These are phyloP conservation scores for Diplocarpon mali DNA, from an alignment of 2,329 filamentous ascomycete genomes.

Conservation along the genomic window DNA sequence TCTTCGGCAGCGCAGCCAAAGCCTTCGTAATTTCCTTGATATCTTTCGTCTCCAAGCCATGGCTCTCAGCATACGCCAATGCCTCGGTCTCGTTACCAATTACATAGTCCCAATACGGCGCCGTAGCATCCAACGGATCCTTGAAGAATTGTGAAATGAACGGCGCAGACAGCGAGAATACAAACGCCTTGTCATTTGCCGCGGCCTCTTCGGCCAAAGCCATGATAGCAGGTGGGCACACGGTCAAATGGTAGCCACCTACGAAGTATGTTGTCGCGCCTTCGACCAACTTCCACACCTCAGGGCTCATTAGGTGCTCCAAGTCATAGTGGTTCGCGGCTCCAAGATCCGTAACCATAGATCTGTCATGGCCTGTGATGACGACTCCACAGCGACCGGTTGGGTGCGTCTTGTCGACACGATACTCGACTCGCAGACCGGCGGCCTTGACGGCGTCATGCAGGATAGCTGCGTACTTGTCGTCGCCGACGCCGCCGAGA, in stretches of 20 bases:
- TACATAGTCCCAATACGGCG: conserved; percentile 90
- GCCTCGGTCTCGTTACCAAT: conserved; percentile 97
- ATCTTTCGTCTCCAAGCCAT: conserved; percentile 63
- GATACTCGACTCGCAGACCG: conserved; percentile 90
- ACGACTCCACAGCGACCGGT: conserved; percentile 94
- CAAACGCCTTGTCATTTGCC: conserved; percentile 78
- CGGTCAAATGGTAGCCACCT: conserved; percentile 94
- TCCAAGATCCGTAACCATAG: conserved; percentile 87
- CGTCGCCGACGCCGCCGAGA: conserved; percentile 86
- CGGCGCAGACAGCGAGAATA: conserved; percentile 84
- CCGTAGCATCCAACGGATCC: conserved; percentile 74
- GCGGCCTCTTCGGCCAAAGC: conserved; percentile 87
- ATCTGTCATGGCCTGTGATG: conserved; percentile 93
- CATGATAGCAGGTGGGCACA: conserved; percentile 82
- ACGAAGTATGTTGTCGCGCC: conserved; percentile 84
- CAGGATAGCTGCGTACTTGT: conserved; percentile 89
- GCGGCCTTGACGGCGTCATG: conserved; percentile 76
- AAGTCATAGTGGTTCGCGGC: conserved; percentile 96
- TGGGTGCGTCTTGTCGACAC: conserved; percentile 69
- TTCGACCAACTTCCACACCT: conserved; percentile 88
- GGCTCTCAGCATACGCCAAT: conserved; percentile 72
- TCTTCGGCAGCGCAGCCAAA: conserved; percentile 83
- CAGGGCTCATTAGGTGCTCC: conserved; percentile 80
- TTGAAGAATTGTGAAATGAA: conserved; percentile 99
- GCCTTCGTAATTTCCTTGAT: conserved; percentile 76